These are phyloP conservation scores for Coemansia sp. DNA, from an alignment of 192 early-diverging fungal genomes.

Conservation along the genomic window DNA sequence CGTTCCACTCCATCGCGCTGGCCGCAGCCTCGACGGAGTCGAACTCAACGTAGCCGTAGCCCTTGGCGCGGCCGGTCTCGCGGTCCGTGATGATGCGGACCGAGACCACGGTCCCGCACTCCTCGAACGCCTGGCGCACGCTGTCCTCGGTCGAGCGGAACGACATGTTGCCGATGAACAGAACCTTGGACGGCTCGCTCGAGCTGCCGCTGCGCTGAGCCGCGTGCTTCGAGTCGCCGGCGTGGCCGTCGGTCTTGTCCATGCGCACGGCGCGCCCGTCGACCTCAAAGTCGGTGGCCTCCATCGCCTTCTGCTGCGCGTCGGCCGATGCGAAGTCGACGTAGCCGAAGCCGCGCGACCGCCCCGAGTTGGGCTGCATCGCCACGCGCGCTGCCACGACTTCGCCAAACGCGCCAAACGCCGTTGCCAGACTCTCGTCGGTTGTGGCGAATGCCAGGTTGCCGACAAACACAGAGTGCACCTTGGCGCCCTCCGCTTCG, in stretches of 20 bases:
- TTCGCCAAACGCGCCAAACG: constrained; percentile 75
- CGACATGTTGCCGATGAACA: constrained; percentile 86
- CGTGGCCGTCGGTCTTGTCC: constrained; percentile 60
- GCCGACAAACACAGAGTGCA: constrained; percentile 82
- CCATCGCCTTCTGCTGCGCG: constrained; percentile 68
- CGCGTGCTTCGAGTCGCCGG: neutral
- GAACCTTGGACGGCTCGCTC: constrained; percentile 63
- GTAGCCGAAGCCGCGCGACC: constrained; percentile 80
- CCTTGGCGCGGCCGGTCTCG: constrained; percentile 82
- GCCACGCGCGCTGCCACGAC: constrained; percentile 77
- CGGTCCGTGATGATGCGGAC: constrained; percentile 83
- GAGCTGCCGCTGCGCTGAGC: constrained; percentile 5
- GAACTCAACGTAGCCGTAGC: constrained; percentile 98
- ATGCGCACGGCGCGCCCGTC: constrained; percentile 83
- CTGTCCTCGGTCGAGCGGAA: constrained; percentile 91
- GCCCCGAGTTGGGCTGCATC: constrained; percentile 63
- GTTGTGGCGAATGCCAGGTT: constrained; percentile 85
- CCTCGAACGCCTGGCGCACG: constrained; percentile 88
- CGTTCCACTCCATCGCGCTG: constrained; percentile 90
- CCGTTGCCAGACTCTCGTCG: constrained; percentile 70
- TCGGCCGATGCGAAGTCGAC: constrained; percentile 77
- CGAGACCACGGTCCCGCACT: constrained; percentile 86
- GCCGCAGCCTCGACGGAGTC: constrained; percentile 84
- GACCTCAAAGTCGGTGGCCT: constrained; percentile 68
- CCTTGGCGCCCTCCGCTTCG: constrained; percentile 40